phyloP scores from a whole-genome alignment of 225 moss, liverwort and hornwort genomes.

The Marchantia paleacea region DNA sequence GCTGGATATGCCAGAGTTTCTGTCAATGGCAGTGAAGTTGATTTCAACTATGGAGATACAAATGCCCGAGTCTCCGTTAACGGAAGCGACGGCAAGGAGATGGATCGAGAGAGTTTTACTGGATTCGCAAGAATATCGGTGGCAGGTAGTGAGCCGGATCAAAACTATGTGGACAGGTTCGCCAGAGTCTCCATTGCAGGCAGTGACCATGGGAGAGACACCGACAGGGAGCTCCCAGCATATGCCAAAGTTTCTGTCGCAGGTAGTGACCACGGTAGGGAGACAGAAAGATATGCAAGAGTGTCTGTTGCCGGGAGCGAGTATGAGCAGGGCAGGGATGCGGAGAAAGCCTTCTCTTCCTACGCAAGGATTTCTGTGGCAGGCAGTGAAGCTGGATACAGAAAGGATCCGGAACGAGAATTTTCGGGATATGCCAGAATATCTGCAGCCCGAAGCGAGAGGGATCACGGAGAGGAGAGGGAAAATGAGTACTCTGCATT shows the following conservation, averaged over 20 bases:
- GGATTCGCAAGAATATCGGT: conserved; percentile 32
- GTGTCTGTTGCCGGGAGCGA: conserved; percentile 29
- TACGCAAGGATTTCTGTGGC: conserved; percentile 41
- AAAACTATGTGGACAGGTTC: conserved; percentile 2
- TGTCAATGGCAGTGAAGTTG: conserved; percentile 21
- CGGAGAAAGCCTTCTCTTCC: conserved; percentile 7
- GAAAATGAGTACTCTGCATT: conserved; percentile 13
- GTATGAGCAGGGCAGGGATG: conserved; percentile 14
- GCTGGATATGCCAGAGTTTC: conserved; percentile 23
- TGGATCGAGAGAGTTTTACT: conserved; percentile 29
- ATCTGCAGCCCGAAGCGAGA: conserved; percentile 9
- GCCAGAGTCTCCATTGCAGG: conserved; percentile 24
- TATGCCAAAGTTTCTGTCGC: conserved; percentile 27
- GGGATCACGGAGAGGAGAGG: conserved; percentile 15
- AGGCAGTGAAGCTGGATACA: conserved; percentile 22
- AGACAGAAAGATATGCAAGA: conserved; percentile 13
- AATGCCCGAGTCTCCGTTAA: conserved; percentile 27
- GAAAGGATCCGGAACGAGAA: conserved; percentile 19
- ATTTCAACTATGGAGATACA: conserved; percentile 16
- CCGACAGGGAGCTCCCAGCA: background rate
- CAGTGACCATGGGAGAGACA: conserved; percentile 27
- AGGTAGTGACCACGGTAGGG: conserved; percentile 23
- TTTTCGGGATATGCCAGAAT: conserved; percentile 24
- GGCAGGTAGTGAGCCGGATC: conserved; percentile 27
- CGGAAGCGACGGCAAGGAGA: conserved; percentile 29